Evolutionary conservation across 2,329 filamentous ascomycete species (phyloP).

Genomic region (Sporothrix brasiliensis): DNA sequence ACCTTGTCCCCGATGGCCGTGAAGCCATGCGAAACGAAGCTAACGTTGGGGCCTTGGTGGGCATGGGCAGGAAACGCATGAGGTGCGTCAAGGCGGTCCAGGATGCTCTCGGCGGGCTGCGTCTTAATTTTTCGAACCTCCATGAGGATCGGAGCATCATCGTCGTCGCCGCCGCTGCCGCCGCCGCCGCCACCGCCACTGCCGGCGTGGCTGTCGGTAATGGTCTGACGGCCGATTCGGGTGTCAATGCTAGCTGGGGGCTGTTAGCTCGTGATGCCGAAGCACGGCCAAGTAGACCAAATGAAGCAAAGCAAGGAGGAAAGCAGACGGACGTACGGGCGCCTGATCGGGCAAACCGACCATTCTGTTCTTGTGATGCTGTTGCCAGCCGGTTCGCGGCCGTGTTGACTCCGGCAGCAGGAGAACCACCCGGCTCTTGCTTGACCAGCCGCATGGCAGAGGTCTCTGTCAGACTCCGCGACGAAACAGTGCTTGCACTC

Average conservation of each 20-base stretch:
- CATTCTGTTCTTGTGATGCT: background rate
- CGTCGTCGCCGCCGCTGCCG: constrained; percentile 34
- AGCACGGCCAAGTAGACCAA: background rate
- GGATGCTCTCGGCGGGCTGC: constrained; percentile 2
- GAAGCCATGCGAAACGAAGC: constrained; percentile 47
- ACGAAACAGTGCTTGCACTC: background rate
- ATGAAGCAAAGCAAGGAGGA: background rate
- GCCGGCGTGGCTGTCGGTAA: background rate
- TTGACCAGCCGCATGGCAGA: constrained; percentile 22
- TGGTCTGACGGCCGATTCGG: constrained; percentile 15
- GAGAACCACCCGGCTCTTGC: background rate
- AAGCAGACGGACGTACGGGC: constrained; percentile 37
- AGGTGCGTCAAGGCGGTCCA: constrained; percentile 14
- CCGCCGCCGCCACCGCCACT: background rate
- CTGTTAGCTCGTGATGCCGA: background rate
- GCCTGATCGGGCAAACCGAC: constrained; percentile 35
- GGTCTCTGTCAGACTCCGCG: background rate
- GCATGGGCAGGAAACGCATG: background rate
- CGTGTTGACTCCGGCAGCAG: background rate
- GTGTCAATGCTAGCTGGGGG: constrained; percentile 41
- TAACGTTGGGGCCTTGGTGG: constrained; percentile 34
- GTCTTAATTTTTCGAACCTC: constrained; percentile 37
- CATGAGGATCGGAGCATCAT: constrained; percentile 40
- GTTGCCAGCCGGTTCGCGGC: background rate
- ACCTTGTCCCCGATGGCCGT: constrained; percentile 63